Evolutionary conservation across 2,329 filamentous ascomycete species (phyloP).

Genomic region (Ceratocystis diversiconidia): DNA sequence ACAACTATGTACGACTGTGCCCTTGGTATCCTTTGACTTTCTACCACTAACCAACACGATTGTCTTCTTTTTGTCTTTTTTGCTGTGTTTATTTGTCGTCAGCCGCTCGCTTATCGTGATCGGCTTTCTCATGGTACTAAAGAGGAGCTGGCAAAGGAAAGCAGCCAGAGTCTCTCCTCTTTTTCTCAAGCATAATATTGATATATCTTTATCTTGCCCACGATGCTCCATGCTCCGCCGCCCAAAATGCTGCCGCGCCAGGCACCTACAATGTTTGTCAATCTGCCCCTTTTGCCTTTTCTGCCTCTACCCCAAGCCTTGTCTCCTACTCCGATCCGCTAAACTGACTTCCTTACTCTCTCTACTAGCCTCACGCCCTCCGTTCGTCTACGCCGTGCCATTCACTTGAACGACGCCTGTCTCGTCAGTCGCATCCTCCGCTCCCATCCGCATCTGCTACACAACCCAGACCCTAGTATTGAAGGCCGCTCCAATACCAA

Average conservation of each 20-base stretch:
- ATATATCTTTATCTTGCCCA: not conserved
- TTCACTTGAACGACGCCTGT: constrained; percentile 55
- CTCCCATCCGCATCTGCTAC: constrained; percentile 54
- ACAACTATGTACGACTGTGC: not conserved
- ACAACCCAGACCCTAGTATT: constrained; percentile 63
- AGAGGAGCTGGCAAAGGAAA: not conserved
- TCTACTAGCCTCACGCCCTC: constrained; percentile 43
- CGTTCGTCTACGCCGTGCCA: constrained; percentile 66
- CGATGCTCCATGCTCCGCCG: constrained; percentile 6
- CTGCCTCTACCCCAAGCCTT: not conserved
- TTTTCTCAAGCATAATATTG: not conserved
- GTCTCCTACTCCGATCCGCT: not conserved
- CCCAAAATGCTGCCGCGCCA: constrained; percentile 8
- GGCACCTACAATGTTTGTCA: constrained; percentile 9
- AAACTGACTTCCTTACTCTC: not conserved
- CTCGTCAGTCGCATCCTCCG: constrained; percentile 65
- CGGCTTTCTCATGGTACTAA: not conserved
- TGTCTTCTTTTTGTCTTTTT: not conserved
- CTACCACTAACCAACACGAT: not conserved
- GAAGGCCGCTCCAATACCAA: constrained; percentile 63
- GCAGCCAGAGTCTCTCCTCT: not conserved
- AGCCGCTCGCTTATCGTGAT: not conserved
- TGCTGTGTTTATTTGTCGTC: not conserved
- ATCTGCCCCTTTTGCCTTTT: not conserved
- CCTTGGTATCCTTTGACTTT: not conserved